Evolutionary conservation across 1,284 basidiomycete genomes (phyloP).

Genomic region (Fomitopsis betulina): DNA sequence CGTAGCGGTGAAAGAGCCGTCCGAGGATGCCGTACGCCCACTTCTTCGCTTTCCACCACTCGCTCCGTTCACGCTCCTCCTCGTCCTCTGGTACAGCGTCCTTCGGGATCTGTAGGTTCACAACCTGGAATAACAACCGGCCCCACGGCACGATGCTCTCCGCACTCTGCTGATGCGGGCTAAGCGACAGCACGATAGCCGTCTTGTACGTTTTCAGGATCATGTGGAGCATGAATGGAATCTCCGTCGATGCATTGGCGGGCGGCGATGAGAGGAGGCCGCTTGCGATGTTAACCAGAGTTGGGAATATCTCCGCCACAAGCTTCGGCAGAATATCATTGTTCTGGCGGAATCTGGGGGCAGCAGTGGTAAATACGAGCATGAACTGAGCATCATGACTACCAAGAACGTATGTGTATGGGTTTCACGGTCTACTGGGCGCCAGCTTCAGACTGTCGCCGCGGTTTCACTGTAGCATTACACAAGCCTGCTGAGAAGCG

Average conservation of each 20-base stretch:
- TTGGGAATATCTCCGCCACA: conserved; percentile 64
- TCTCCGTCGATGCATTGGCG: conserved; percentile 52
- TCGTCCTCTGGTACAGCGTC: conserved; percentile 65
- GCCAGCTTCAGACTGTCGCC: background rate
- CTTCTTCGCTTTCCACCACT: conserved; percentile 90
- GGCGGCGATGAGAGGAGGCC: conserved; percentile 61
- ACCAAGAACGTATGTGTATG: background rate
- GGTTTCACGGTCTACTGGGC: background rate
- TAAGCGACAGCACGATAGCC: conserved; percentile 69
- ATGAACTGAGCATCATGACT: background rate
- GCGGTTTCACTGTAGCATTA: background rate
- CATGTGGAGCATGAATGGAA: conserved; percentile 74
- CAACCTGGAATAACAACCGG: conserved; percentile 71
- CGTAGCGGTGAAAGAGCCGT: conserved; percentile 74
- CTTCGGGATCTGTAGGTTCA: conserved; percentile 63
- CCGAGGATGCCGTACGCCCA: conserved; percentile 80
- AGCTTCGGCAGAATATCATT: conserved; percentile 55
- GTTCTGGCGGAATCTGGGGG: conserved; percentile 61
- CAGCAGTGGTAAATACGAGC: background rate
- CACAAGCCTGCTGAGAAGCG: background rate
- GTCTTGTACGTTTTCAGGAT: conserved; percentile 83
- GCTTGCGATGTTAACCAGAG: conserved; percentile 63
- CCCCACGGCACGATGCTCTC: conserved; percentile 84
- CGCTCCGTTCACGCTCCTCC: conserved; percentile 69
- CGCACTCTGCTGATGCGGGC: conserved; percentile 65